These are phyloP conservation scores for Penicillium turbatum DNA, from an alignment of 495 filamentous ascomycete genomes.

Conservation along the genomic window DNA sequence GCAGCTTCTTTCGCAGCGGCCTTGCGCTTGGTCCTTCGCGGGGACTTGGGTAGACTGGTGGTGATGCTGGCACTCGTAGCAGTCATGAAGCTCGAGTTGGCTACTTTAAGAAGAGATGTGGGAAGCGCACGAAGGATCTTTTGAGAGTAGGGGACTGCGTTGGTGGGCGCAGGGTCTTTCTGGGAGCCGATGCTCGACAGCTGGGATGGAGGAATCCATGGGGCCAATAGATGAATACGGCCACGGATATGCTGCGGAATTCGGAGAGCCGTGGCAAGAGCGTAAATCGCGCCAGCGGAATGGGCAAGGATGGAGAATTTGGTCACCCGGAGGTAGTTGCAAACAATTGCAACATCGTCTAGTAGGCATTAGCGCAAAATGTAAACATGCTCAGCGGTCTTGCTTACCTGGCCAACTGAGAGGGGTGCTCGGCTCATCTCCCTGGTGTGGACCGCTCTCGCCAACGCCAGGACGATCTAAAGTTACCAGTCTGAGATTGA, in stretches of 20 bases:
- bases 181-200: conserved; percentile 78
- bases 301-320: conserved; percentile 99
- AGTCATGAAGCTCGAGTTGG: conserved; percentile 91
- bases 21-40: conserved; percentile 60
- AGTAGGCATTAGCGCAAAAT: conserved; percentile 13
- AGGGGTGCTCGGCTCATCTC: conserved; percentile 75
- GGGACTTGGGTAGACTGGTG: conserved; percentile 71
- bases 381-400: neutral
- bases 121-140: conserved; percentile 87
- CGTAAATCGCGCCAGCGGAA: conserved; percentile 95
- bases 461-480: conserved; percentile 92
- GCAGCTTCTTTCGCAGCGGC: conserved; percentile 41
- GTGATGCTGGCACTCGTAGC: conserved; percentile 88
- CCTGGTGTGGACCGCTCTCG: conserved; percentile 73
- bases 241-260: conserved; percentile 96
- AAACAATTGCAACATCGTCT: conserved; percentile 96
- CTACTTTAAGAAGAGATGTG: conserved; percentile 85
- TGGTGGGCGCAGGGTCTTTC: conserved; percentile 67
- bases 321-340: conserved; percentile 84
- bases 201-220: conserved; percentile 98
- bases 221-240: conserved; percentile 89
- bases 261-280: conserved; percentile 88
- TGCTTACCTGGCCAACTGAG: conserved; percentile 87
- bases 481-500: conserved; percentile 88
- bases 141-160: conserved; percentile 86